Base-by-base conservation (phyloP, 768 basidiomycete species). In the Boletus subparvulus region DNA sequence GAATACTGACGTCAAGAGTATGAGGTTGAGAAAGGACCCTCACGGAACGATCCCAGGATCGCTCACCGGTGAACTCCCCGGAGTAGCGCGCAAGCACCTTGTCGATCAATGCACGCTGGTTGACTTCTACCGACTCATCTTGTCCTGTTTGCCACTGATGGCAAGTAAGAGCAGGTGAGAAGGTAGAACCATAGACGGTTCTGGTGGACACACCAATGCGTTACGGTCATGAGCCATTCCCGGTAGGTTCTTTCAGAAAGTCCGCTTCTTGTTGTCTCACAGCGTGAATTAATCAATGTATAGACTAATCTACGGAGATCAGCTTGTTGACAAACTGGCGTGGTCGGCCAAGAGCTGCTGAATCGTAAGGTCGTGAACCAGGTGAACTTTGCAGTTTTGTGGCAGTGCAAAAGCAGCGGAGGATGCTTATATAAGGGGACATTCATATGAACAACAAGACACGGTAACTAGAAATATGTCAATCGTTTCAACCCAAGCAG, bases 51-150 rank as follows among this genome's bases (percentile, higher is more conserved):
- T 0, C 12, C 7, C 2, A 11, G 8, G 39, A 41, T 17, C 28
- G 9, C 75, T 55, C 50, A 84, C 81, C 84, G 6, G 94, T 96
- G 64, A 94, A 92, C 76, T 97, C 94, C 50, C 93, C 95, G 13
- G 90, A 92, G 74, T 99, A 99, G 26, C 96, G 80, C 11, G 96
- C 94, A 21, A 99, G 84, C 24, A 98, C 92, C 74, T 94, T 98
- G 79, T 97, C 95, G 51, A 98, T 96, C 55, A 97, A 77, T n/a
- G 94, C 94, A 19, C 95, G 83, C 69, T 96, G 95, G 71, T 96
- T 96, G 45, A 96, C 94, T 73, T 95, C 89, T 0, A 94, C 88
- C 1, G 87, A 82, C 65, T 91, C 90, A 65, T 91, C 90, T 61
- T 85, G 79, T 17, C 89, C 90, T n/a, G 65, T 73, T 26, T 69